These are phyloP conservation scores for Pythium rishiriense DNA, from an alignment of 352 stramenopile genomes.

Conservation along the genomic window DNA sequence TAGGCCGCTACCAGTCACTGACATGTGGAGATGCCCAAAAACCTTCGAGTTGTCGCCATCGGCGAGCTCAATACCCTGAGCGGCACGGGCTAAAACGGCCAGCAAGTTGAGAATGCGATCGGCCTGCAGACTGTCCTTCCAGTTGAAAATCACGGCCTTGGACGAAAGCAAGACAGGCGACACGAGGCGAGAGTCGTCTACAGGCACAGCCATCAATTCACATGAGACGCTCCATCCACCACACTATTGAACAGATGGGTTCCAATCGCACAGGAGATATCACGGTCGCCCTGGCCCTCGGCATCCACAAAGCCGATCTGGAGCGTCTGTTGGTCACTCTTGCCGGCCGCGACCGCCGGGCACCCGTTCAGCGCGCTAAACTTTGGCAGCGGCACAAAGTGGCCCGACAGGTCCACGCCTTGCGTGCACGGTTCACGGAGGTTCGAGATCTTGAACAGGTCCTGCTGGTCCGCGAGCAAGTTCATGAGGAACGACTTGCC, in stretches of 20 bases:
- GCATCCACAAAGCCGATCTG: constrained; percentile 86
- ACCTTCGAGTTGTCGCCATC: constrained; percentile 80
- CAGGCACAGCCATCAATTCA: not conserved
- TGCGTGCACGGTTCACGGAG: constrained; percentile 84
- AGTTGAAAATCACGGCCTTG: constrained; percentile 89
- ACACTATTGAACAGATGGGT: not conserved
- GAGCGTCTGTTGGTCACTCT: constrained; percentile 38
- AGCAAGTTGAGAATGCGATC: constrained; percentile 87
- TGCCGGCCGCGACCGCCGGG: constrained; percentile 26
- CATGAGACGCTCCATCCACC: not conserved
- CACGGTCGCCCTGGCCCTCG: constrained; percentile 81
- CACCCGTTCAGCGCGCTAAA: constrained; percentile 80
- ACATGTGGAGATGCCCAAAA: constrained; percentile 89
- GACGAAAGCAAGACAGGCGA: constrained; percentile 83
- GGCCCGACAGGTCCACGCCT: constrained; percentile 77
- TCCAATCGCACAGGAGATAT: constrained; percentile 71
- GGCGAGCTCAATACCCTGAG: constrained; percentile 77
- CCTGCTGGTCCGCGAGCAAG: constrained; percentile 80
- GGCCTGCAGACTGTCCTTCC: constrained; percentile 86
- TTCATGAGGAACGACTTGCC: constrained; percentile 90
- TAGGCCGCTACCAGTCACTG: constrained; percentile 13
- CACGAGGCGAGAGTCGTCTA: constrained; percentile 81
- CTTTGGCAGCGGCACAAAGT: constrained; percentile 64
- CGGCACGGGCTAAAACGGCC: constrained; percentile 73
- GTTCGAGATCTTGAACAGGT: constrained; percentile 89